A percentile compares a stretch with the other conserved stretches of the same genome.
Conservation (phyloP, 139 green algal genomes). For the Coccomyxa sp. region DNA sequence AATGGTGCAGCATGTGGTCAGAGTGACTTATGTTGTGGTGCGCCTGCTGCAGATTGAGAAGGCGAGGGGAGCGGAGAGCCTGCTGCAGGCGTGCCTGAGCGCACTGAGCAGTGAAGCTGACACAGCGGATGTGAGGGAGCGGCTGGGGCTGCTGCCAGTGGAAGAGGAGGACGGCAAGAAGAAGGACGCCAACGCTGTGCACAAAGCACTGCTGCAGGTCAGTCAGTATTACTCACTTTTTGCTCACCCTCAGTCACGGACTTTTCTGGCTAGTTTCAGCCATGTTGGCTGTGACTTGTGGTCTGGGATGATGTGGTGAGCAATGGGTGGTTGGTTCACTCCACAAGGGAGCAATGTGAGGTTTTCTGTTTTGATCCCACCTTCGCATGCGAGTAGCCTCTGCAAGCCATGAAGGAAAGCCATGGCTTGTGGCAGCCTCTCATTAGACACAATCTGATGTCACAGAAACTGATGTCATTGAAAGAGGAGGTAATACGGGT, state of each 20-base stretch:
- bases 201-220: background rate
- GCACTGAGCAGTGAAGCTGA: background rate
- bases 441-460: too few species aligned
- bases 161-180: background rate
- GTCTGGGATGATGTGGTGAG: background rate
- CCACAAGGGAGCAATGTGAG: background rate
- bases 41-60: constrained; percentile 1
- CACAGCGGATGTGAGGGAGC: background rate
- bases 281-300: background rate
- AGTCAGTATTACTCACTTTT: background rate
- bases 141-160: background rate
- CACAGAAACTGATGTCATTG: too few species aligned
- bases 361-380: background rate
- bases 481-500: background rate
- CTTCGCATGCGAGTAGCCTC: background rate
- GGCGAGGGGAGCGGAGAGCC: background rate
- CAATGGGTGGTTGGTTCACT: background rate
- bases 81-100: background rate
- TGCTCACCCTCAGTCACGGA: background rate
- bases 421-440: background rate
- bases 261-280: background rate
- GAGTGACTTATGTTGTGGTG: too few species aligned
- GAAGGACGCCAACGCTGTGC: background rate
- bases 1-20: background rate
- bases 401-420: background rate